A percentile compares a stretch with the other conserved stretches of the same genome.
phyloP scores from a whole-genome alignment of 768 basidiomycete genomes.

The Suillus ampliporus region DNA sequence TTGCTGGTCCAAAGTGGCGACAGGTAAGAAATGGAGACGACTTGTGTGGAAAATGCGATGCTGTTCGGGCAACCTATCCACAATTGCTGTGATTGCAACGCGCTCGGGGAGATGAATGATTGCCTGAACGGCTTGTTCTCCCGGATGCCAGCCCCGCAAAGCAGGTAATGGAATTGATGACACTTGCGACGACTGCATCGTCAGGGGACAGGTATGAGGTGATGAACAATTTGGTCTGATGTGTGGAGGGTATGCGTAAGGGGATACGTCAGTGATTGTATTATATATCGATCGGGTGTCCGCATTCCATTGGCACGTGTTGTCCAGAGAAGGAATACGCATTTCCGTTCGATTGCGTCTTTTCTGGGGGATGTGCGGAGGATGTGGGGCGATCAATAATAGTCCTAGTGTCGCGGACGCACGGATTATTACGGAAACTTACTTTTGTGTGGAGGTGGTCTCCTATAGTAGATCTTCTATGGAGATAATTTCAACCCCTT shows the following conservation, averaged over 20 bases:
- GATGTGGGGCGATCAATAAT: not conserved
- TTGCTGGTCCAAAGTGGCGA: conserved; percentile 36
- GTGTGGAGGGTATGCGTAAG: not conserved
- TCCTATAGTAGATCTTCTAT: not conserved
- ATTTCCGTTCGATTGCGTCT: not conserved
- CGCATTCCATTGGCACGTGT: not conserved
- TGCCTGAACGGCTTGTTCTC: conserved; percentile 34
- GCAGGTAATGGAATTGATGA: conserved; percentile 17
- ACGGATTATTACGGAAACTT: not conserved
- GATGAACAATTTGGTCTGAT: not conserved
- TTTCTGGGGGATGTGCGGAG: not conserved
- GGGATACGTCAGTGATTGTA: not conserved
- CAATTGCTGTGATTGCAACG: conserved; percentile 30
- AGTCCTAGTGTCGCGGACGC: not conserved
- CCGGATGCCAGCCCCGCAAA: conserved; percentile 51
- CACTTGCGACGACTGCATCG: not conserved
- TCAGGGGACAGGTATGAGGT: not conserved
- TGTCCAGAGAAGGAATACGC: not conserved
- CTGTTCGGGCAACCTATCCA: conserved; percentile 33
- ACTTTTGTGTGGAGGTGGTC: not conserved
- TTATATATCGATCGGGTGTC: not conserved
- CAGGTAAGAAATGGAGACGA: conserved; percentile 35
- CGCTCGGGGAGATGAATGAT: conserved; percentile 29
- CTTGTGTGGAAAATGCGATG: conserved; percentile 39
- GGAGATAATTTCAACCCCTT: too few species aligned